Base-by-base conservation (phyloP, 2,329 filamentous ascomycete species). In the Fusarium virguliforme region DNA sequence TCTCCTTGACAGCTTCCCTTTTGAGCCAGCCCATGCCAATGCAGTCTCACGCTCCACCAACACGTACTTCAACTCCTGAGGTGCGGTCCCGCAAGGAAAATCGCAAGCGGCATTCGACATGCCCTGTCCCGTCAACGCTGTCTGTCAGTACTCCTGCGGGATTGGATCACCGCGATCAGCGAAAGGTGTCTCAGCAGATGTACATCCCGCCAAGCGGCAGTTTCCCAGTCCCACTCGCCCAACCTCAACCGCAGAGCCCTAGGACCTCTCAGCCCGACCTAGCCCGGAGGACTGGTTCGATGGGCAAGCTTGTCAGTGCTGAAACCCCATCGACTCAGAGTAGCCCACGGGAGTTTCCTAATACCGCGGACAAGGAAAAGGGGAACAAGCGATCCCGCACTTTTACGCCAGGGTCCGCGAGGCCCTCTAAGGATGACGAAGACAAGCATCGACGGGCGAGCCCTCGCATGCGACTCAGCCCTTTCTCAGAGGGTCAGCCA, bases 391-490 rank as follows among this genome's bases (percentile, higher is more conserved):
- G 87, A 35, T 76, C 78, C 61, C 82, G 85, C 12, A 80, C 83
- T 56, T 84, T 61, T 22, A 68, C 62, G 26, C 67, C 73, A 58
- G 54, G 32, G 3, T 83, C 85, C 37, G 74, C 79, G n/a, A 85
- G 82, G 68, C 82, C 75, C 8, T 82, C 85, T 15, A 85, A 86
- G 40, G 83, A 84, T 22, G 84, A 87, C 55, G 84, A 87, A 54
- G 82, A 86, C 43, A 83, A 86, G 65, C 81, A 82, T 35, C 79
- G 80, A 12, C 78, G 80, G 9, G 67, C 61, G 6, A 79, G 74
- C 46, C 70, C 79, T 12, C 67, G 67, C 13, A 54, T 71, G 51
- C 75, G 69, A 6, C 65, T 77, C 6, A 67, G 69, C 8, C 63
- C 78, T 4, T 70, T 75, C 28, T 53, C 50, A 13, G 64, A 68